Evolutionary conservation across 306 rosid species (phyloP).

Genomic region (Urtica urens): DNA sequence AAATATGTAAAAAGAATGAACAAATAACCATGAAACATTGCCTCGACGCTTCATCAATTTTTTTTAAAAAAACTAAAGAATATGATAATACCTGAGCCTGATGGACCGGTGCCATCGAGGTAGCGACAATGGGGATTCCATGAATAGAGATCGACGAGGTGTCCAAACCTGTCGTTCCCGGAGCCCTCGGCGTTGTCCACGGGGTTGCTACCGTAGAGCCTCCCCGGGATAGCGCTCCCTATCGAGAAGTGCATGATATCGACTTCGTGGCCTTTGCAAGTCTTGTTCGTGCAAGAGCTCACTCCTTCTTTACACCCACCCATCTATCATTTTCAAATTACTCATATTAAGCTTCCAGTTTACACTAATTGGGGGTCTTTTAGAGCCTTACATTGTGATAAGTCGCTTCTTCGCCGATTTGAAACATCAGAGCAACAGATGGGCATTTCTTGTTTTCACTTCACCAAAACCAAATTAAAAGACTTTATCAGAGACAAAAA

Average conservation of each 20-base stretch:
- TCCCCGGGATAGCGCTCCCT: conserved; percentile 87
- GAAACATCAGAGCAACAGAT: conserved; percentile 92
- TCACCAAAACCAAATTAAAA: conserved; percentile 19
- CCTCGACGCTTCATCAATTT: too few species aligned
- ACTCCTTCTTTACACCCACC: conserved; percentile 76
- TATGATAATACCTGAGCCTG: conserved; percentile 22
- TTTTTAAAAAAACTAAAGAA: too few species aligned
- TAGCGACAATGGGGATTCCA: conserved; percentile 95
- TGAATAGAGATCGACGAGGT: conserved; percentile 78
- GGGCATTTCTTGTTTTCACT: conserved; percentile 70
- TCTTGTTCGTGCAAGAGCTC: conserved; percentile 63
- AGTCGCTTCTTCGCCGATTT: conserved; percentile 63
- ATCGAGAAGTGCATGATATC: conserved; percentile 93
- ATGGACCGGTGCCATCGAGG: conserved; percentile 77
- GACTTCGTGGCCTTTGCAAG: conserved; percentile 88
- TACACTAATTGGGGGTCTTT: conserved; percentile 1
- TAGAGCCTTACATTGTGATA: conserved; percentile 55
- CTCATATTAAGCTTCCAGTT: background rate
- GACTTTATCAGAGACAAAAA: conserved; percentile 12
- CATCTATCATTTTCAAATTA: conserved; percentile 46
- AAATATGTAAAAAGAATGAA: too few species aligned
- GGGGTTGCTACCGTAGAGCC: conserved; percentile 81
- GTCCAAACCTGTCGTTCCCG: conserved; percentile 93
- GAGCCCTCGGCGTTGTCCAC: conserved; percentile 55
- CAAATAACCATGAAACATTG: too few species aligned